Evolutionary conservation across 129 eudicot genomes (phyloP), one percentile per base, ranked within the genome.

Genomic region (Artemisia annua): DNA sequence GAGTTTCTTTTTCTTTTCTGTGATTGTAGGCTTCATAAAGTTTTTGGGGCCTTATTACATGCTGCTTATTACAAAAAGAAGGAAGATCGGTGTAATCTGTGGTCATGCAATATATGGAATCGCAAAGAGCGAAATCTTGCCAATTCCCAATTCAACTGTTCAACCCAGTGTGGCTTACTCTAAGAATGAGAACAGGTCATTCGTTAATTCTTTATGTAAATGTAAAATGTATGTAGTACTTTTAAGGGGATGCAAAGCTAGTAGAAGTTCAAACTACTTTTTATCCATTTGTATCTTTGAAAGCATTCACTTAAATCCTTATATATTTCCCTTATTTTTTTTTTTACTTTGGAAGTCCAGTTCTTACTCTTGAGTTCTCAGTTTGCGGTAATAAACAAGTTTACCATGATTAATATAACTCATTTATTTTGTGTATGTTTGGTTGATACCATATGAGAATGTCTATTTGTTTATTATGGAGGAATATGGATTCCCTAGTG

Each of bases 31-130:
- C 11, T 90, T 95, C 74, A 69, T 95, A 62, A 95, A 90, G 85
- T 90, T 95, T 83, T 73, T 95, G 88, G 99, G 99, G 61, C 99
- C 99, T 66, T 88, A 90, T 76, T 91, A 95, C 87, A 85, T 90
- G 94, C 85, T 95, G 49, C 87, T 95, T 65, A 85, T 95, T 58
- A 95, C 97, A 51, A 81, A 90, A 84, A 85, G 97, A 76, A 90
- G 87, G 87, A 86, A 95, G 83, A 85, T 95, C 61, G 99, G 97
- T 63, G 76, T 67, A n/a, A 85, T 95, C 13, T 85, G 99, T 78
- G 99, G 97, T 73, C 99, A 95, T 73, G 80, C 88, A 49, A 78
- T 95, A 49, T 95, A 90, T 85, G 82, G 90, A 57, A 76, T 95
- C 61, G 17, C 96, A 58, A 83, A 85, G 81, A 90, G 91, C 79